Base-by-base conservation (phyloP, 371 early-diverging fungal species). In the Nematocida homosporus region DNA sequence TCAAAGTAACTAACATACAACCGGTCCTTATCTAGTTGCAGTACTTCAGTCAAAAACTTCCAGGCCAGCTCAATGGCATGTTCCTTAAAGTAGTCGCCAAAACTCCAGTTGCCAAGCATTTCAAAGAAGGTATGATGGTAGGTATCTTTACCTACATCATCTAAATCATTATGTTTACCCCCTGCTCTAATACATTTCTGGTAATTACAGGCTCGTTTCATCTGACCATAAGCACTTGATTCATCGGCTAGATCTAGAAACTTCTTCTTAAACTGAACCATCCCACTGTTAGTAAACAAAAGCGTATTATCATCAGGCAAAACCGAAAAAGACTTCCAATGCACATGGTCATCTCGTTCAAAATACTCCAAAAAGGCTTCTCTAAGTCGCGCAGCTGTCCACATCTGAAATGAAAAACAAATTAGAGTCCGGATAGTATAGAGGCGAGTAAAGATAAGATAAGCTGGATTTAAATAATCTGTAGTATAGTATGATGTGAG, bases 101-200 rank as follows among this genome's bases (percentile, higher is more conserved):
- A 98, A 25, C 95, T 95, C 99, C 99, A 98, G 87, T 99, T 99
- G 63, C 99, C 99, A 85, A 99, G 86, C 99, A 99, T 99, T 86
- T 99, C 97, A 87, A 99, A 99, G 86, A 93, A 99, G 41, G 99
- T 99, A 84, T 99, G 99, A 85, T 99, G 99, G 83, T 99, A 99
- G 4, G 91, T 92, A 82, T 99, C 99, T 83, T 91, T 94, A 66
- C 99, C 99, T 25, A 99, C 99, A 85, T 99, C 99, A 65, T 99
- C 99, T 66, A 99, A 88, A 86, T 99, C 99, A 83, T 99, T 99
- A 85, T 99, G 99, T 86, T 99, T 99, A 59, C 99, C 99, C 82
- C 97, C 80, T 53, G 80, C 82, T 56, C 95, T 89, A 77, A 97
- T 95, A 86, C 97, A 97, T 86, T 94, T 94, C 87, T 97, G 95